These are phyloP conservation scores for Metroxylon sagu DNA, from an alignment of 176 grass and related monocot species.

Conservation along the genomic window DNA sequence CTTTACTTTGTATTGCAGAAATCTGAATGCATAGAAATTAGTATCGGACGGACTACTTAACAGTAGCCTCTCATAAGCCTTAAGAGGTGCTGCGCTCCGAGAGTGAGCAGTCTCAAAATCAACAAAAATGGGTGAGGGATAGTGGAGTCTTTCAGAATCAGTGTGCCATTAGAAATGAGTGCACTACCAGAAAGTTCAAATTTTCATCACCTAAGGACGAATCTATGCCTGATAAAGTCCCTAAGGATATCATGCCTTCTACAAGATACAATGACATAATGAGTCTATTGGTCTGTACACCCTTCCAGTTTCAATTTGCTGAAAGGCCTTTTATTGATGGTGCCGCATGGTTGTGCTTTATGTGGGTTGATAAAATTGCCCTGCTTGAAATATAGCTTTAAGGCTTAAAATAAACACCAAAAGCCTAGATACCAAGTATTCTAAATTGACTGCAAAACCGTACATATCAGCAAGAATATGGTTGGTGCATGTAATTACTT, in stretches of 20 bases:
- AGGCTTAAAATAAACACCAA: not conserved
- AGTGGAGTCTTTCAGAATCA: slow-evolving; percentile 13
- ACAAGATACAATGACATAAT: slow-evolving; percentile 10
- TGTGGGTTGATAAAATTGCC: not conserved
- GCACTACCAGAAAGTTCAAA: slow-evolving; percentile 6
- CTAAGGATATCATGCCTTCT: slow-evolving; percentile 19
- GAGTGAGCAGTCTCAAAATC: slow-evolving; percentile 8
- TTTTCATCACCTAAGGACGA: slow-evolving; percentile 13
- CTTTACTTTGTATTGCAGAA: slow-evolving; percentile 8
- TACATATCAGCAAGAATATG: too few relatives aligned
- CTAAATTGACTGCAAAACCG: not conserved
- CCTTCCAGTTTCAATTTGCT: slow-evolving; percentile 8
- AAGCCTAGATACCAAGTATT: not conserved
- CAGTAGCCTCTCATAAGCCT: slow-evolving; percentile 1
- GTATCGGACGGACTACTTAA: slow-evolving; percentile 3
- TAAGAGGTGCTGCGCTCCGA: slow-evolving; percentile 7
- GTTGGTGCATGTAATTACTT: too few relatives aligned
- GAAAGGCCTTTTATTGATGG: not conserved
- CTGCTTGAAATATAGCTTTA: not conserved
- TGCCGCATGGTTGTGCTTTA: not conserved
- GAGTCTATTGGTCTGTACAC: slow-evolving; percentile 5
- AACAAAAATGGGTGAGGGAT: slow-evolving; percentile 11
- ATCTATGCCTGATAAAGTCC: slow-evolving; percentile 15
- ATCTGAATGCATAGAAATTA: slow-evolving; percentile 27
- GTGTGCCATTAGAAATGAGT: slow-evolving; percentile 16